Base-by-base conservation (phyloP, 495 filamentous ascomycete species). In the Lasiosphaeriaceae sp. region DNA sequence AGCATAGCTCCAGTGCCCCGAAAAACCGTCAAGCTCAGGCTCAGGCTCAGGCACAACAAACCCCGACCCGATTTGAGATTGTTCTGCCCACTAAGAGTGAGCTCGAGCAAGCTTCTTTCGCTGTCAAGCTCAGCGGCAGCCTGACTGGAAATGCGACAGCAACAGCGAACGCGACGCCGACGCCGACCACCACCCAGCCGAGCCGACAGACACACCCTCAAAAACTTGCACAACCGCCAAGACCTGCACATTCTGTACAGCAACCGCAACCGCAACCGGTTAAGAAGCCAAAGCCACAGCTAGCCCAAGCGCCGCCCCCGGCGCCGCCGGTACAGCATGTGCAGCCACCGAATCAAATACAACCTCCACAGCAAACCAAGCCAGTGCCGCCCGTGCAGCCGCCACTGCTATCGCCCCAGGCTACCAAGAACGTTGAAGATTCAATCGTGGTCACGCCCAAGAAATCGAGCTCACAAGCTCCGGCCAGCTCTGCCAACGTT, bases 71-170 rank as follows among this genome's bases (percentile, higher is more conserved):
- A 46, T 54, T 68, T 14, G 71, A 72, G 45, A 65, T 74, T 26
- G 47, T 64, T 16, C 54, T 71, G 59, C 67, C 71, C 9, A 66
- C 71, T 2, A 74, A 70, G 54, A 60, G 53, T 29, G 54, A 71
- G 47, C 62, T 69, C 0, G 66, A 72, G 22, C 53, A 47, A 41
- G 64, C 29, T 20, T 49, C 54, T n/a, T 21, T n/a, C 34, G 7
- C 19, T 4, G 53, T 48, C 12, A 57, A 56, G 35, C 11, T 52
- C 35, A 41, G 20, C 39, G 1, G 47, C 16, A 56, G 41, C 37
- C 11, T 45, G 3, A n/a, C 34, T 5, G 19, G 12, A n/a, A 43
- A 9, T 17, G 39, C 39, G 14, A 5, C 12, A 43, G 14, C 14
- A 12, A 43, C n/a, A 6, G 12, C 39, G 14, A 17, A 6, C 4